Evolutionary conservation across 2,329 filamentous ascomycete species (phyloP), one percentile per base, ranked within the genome.

Genomic region (Drechslera avenae): DNA sequence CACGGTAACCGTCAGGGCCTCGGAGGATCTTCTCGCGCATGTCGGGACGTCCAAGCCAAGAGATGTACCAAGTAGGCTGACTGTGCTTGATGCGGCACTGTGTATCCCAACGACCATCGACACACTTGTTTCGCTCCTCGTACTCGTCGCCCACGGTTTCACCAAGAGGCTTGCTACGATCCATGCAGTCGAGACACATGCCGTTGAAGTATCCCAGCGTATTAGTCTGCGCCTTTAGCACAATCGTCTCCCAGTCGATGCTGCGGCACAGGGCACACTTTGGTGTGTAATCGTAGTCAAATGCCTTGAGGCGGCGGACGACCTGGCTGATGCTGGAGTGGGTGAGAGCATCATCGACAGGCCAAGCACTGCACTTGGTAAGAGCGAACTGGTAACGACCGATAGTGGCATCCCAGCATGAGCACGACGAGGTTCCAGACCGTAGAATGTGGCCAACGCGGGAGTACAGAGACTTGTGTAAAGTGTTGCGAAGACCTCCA

Each of bases 101-200:
- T 5, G 47, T 47, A 36, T 68, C 66, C 68, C 68, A 72, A 3
- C 54, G 46, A 7, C 59, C 41, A 8, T 54, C 48, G 4, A 50
- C 52, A 7, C 31, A 43, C 6, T 43, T 23, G 60, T 47, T 47
- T 14, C 65, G 45, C 5, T 40, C 44, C 63, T 61, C 68, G 40
- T 68, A 66, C 16, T 66, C 62, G 1, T 41, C 37, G 26, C 69
- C 54, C 1, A 39, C n/a, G 28, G 39, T 32, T 9, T 48, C 39
- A 13, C 42, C 51, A 50, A 40, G 53, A 7, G 50, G 46, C 28
- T 50, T 52, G 21, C 52, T 59, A 3, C 37, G 31, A 21, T 63
- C 46, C 63, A 69, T 70, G 50, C 69, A 71, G 21, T 71, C 67
- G 4, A 73, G 42, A 30, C 70, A 73, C 18, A 72, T 33, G 3